phyloP scores from a whole-genome alignment of 768 basidiomycete species.

The Kwoniella sp. region DNA sequence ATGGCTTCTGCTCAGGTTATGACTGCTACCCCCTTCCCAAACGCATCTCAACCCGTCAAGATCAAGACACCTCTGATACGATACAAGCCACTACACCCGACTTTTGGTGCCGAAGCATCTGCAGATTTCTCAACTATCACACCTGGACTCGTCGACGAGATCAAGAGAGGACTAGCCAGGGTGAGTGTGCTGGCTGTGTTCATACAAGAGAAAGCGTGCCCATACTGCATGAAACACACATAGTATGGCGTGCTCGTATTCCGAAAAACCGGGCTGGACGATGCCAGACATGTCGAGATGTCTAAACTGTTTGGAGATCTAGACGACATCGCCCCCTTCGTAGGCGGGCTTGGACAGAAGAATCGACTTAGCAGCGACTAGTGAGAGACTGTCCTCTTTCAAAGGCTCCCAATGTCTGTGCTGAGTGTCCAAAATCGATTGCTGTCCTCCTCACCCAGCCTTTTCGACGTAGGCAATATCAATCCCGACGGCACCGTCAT shows the following conservation, averaged over 20 bases:
- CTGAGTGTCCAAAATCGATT: neutral
- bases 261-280: conserved; percentile 26
- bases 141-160: conserved; percentile 31
- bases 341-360: conserved; percentile 26
- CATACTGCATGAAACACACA: neutral
- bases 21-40: conserved; percentile 3
- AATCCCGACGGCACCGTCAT: conserved; percentile 28
- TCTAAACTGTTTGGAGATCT: conserved; percentile 29
- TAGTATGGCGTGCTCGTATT: conserved; percentile 29
- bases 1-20: conserved; percentile 13
- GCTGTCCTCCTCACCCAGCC: conserved; percentile 9
- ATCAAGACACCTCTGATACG: conserved; percentile 1
- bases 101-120: conserved; percentile 28
- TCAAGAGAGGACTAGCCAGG: conserved; percentile 37
- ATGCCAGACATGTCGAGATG: conserved; percentile 30
- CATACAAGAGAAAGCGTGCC: neutral
- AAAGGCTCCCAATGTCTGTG: neutral
- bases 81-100: conserved; percentile 16
- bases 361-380: conserved; percentile 27
- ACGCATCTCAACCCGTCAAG: conserved; percentile 2
- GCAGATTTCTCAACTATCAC: conserved; percentile 23
- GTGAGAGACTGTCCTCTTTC: conserved; percentile 8
- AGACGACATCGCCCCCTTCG: conserved; percentile 27
- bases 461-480: conserved; percentile 33
- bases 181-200: conserved; percentile 7